Evolutionary conservation across 2,329 filamentous ascomycete species (phyloP).

Genomic region (Sphaceloma murrayae): DNA sequence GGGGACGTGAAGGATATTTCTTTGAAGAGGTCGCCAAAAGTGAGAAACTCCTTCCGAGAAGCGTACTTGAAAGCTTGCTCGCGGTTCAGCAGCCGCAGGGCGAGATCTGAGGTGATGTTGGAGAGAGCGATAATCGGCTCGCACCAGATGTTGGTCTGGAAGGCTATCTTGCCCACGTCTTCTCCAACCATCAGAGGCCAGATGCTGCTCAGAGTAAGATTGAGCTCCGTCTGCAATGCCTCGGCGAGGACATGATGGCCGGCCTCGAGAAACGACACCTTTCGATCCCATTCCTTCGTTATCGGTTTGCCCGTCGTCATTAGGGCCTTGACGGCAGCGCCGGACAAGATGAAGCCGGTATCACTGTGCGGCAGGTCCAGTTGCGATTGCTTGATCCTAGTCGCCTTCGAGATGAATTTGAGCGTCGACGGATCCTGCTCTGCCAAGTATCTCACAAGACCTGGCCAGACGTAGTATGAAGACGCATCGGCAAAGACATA

Average conservation of each 20-base stretch:
- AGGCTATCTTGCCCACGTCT: slow-evolving; percentile 19
- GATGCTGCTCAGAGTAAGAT: slow-evolving; percentile 20
- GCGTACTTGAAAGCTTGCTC: slow-evolving; percentile 16
- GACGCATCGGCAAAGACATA: slow-evolving; percentile 46
- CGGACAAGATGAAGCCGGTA: slow-evolving; percentile 23
- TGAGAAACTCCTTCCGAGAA: slow-evolving; percentile 16
- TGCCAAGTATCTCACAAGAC: slow-evolving; percentile 37
- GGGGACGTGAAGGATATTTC: slow-evolving; percentile 11
- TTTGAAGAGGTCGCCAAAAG: slow-evolving; percentile 12
- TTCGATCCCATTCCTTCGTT: slow-evolving; percentile 22
- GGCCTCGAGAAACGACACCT: slow-evolving; percentile 21
- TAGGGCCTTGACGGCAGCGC: slow-evolving; percentile 20
- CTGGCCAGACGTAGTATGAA: slow-evolving; percentile 36
- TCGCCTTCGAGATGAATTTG: slow-evolving; percentile 33
- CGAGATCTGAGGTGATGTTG: slow-evolving; percentile 19
- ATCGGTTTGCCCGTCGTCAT: slow-evolving; percentile 17
- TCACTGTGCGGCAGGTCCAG: slow-evolving; percentile 23
- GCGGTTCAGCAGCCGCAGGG: neutral
- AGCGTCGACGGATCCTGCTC: slow-evolving; percentile 36
- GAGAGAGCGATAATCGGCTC: slow-evolving; percentile 23
- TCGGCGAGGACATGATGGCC: slow-evolving; percentile 23
- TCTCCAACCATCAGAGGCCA: slow-evolving; percentile 23
- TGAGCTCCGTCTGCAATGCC: slow-evolving; percentile 23
- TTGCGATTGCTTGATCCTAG: slow-evolving; percentile 14
- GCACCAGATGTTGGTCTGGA: slow-evolving; percentile 23